These are phyloP conservation scores for Tetrahymena malaccensis DNA, from an alignment of 73 alveolate species.

Conservation along the genomic window DNA sequence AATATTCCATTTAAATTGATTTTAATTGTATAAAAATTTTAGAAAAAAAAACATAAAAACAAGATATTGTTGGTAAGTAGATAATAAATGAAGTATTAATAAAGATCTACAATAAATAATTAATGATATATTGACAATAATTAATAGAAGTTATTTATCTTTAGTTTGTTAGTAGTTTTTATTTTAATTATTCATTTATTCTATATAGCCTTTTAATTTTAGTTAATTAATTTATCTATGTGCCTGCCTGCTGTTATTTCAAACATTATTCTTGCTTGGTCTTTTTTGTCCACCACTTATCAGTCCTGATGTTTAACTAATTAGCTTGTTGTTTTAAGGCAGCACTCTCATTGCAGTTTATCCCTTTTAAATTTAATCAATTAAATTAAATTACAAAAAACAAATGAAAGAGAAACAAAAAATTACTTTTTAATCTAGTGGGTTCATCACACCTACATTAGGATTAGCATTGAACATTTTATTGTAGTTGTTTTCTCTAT, in stretches of 20 bases:
- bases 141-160: neutral
- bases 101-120: neutral
- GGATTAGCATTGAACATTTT: constrained; percentile 57
- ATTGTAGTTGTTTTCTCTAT: constrained; percentile 89
- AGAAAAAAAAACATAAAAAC: no score
- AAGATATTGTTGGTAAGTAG: neutral
- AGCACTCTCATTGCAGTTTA: neutral
- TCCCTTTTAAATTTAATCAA: neutral
- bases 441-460: constrained; percentile 26
- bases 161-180: neutral
- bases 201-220: neutral
- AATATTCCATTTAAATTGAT: no score
- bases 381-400: neutral
- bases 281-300: neutral
- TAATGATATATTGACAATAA: neutral
- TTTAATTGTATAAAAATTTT: no score
- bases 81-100: no score
- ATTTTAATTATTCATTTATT: no score
- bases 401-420: neutral
- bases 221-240: neutral
- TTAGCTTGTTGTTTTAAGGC: neutral
- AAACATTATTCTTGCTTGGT: neutral
- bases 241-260: neutral
- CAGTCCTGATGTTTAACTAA: neutral
- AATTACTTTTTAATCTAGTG: constrained; percentile 5